Base-by-base conservation (phyloP, 1,284 basidiomycete species). In the Ganoderma sinense region DNA sequence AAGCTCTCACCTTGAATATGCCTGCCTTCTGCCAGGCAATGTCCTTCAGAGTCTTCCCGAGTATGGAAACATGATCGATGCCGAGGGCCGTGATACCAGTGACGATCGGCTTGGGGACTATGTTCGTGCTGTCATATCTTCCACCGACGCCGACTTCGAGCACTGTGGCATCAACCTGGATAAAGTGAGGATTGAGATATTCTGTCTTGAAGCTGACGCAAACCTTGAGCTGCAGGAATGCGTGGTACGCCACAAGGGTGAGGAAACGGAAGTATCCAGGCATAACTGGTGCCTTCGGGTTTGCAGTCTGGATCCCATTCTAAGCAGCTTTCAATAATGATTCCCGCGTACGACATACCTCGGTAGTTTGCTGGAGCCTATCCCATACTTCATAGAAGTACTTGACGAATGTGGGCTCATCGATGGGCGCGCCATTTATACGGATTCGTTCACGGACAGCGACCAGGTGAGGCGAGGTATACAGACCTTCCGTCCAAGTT, bases 341-440 rank as follows among this genome's bases (percentile, higher is more conserved):
- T 23, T 10, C n/a, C 39, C 33, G n/a, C 40, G 48, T 51, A n/a
- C 26, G 31, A 75, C 76, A 75, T 73, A 94, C 94, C 78, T 84
- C 81, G 26, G 84, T 81, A 76, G 96, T 94, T n/a, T 85, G 79
- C 64, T 92, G 88, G 3, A 99, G 85, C 68, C 86, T 88, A 78
- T 99, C 95, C 98, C 97, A 99, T 0, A 99, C 93, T 77, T 99
- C 92, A 79, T 97, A 99, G 82, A 99, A 99, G 80, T 93, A 98
- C 76, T 88, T 91, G 5, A 97, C 87, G 80, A 99, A 99, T 56
- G 91, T 82, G 33, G 93, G 90, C 79, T 99, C 97, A 1, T 93
- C 92, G 65, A 99, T 84, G 0, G 98, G 97, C 33, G 85, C 84
- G 3, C 97, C 97, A 78, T 99, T 96, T 77, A 99, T 91, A 64